phyloP scores from a whole-genome alignment of 768 basidiomycete species.

The Tylopilus subfusipes region DNA sequence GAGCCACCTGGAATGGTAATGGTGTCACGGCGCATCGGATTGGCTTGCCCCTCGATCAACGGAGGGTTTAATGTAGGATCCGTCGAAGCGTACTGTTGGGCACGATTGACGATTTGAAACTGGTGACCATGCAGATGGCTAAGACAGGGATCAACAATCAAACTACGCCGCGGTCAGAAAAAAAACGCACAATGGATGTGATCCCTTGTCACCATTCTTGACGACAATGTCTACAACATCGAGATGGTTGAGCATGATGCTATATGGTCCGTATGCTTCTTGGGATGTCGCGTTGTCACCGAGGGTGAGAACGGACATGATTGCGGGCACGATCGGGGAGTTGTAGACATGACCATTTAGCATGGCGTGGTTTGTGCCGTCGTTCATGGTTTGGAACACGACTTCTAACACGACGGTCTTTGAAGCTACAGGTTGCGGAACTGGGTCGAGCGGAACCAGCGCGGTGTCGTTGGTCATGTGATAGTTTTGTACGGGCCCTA shows the following conservation, averaged over 20 bases:
- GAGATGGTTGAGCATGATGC: slow-evolving; percentile 69
- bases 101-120: slow-evolving; percentile 74
- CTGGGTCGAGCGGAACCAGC: slow-evolving; percentile 57
- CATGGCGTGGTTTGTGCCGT: slow-evolving; percentile 82
- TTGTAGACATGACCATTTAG: slow-evolving; percentile 72
- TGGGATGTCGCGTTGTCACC: slow-evolving; percentile 66
- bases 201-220: slow-evolving; percentile 67
- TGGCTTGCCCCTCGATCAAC: slow-evolving; percentile 69
- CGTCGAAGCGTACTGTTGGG: slow-evolving; percentile 63
- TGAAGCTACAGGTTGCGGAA: slow-evolving; percentile 50
- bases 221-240: slow-evolving; percentile 77
- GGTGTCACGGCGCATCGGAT: slow-evolving; percentile 93
- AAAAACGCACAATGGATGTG: slow-evolving; percentile 78
- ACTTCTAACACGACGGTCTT: slow-evolving; percentile 68
- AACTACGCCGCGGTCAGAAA: background rate
- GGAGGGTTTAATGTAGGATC: slow-evolving; percentile 81
- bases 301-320: slow-evolving; percentile 75
- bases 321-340: slow-evolving; percentile 64
- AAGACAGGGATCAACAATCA: slow-evolving; percentile 2
- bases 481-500: slow-evolving; percentile 55
- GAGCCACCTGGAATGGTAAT: slow-evolving; percentile 76
- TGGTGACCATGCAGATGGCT: slow-evolving; percentile 94
- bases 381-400: slow-evolving; percentile 77
- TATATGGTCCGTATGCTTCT: slow-evolving; percentile 74
- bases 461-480: slow-evolving; percentile 60